Evolutionary conservation across 1,139 yeast genomes (phyloP).

Genomic region (Candida mesenterica): DNA sequence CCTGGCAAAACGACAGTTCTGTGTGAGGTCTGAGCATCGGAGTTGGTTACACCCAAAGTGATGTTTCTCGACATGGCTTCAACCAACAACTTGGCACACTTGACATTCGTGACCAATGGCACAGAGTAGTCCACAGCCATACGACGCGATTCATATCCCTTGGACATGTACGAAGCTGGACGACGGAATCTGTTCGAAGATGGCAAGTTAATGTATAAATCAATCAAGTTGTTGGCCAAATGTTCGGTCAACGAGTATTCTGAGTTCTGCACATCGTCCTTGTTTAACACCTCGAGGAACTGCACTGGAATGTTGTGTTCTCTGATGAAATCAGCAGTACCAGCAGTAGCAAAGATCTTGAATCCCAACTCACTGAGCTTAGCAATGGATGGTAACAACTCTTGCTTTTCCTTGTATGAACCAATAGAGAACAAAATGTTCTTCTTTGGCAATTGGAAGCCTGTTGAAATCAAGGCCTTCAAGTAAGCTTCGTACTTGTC

Average conservation of each 20-base stretch:
- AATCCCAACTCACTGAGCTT: constrained; percentile 82
- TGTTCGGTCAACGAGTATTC: constrained; percentile 96
- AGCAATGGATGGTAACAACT: constrained; percentile 82
- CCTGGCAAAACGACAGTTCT: constrained; percentile 83
- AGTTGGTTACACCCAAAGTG: constrained; percentile 64
- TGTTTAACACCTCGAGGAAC: constrained; percentile 82
- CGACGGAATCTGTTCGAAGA: constrained; percentile 97
- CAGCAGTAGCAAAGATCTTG: constrained; percentile 95
- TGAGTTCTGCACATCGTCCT: constrained; percentile 75
- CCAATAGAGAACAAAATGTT: constrained; percentile 93
- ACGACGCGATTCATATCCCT: constrained; percentile 98
- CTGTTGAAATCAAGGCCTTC: constrained; percentile 91
- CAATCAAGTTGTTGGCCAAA: constrained; percentile 94
- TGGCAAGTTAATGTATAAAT: constrained; percentile 93
- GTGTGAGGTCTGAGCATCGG: constrained; percentile 92
- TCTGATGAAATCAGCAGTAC: constrained; percentile 97
- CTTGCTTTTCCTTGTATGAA: constrained; percentile 95
- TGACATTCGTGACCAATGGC: constrained; percentile 96
- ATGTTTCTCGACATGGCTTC: constrained; percentile 84
- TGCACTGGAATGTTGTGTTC: constrained; percentile 94
- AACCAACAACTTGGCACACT: constrained; percentile 91
- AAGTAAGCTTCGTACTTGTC: constrained; percentile 96
- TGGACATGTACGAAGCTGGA: constrained; percentile 96
- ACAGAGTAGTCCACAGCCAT: constrained; percentile 99
- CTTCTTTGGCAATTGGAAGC: constrained; percentile 92